A percentile compares a stretch with the other conserved stretches of the same genome.
Conservation (phyloP, 345 rosid species). For the Tarenaya hassleriana region DNA sequence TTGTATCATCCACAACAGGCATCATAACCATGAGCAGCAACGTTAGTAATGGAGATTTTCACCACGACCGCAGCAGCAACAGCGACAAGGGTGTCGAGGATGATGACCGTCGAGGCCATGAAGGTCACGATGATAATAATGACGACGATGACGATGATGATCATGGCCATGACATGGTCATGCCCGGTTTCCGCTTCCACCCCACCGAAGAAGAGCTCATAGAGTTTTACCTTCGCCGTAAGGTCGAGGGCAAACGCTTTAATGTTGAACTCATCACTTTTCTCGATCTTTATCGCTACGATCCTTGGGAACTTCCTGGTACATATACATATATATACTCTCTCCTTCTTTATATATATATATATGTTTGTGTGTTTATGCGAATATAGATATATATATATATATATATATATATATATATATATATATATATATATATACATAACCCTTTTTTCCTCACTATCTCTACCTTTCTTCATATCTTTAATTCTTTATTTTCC, state of each 20-base stretch:
- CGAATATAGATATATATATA: no score
- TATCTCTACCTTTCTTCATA: no score
- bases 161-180: slow-evolving; percentile 90
- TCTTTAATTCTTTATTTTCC: not conserved
- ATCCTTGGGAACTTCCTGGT: slow-evolving; percentile 99
- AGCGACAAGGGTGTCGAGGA: slow-evolving; percentile 23
- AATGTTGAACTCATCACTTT: slow-evolving; percentile 96
- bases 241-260: slow-evolving; percentile 98
- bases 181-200: slow-evolving; percentile 98
- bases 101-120: slow-evolving; percentile 24
- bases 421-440: no score
- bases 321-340: slow-evolving; percentile 14
- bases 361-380: no score
- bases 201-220: slow-evolving; percentile 99
- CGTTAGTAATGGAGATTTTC: not conserved
- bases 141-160: slow-evolving; percentile 40
- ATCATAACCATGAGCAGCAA: slow-evolving; percentile 28
- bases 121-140: slow-evolving; percentile 8
- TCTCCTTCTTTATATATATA: not conserved
- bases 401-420: no score
- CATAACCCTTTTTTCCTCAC: no score
- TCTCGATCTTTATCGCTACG: slow-evolving; percentile 97
- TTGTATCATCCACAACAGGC: slow-evolving; percentile 57
- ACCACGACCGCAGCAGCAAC: slow-evolving; percentile 17
- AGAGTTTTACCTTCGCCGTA: slow-evolving; percentile 99